A percentile compares a stretch with the other conserved stretches of the same genome.
Evolutionary conservation across 495 filamentous ascomycete species (phyloP).

Genomic region (Aspergillus heteromorphus): DNA sequence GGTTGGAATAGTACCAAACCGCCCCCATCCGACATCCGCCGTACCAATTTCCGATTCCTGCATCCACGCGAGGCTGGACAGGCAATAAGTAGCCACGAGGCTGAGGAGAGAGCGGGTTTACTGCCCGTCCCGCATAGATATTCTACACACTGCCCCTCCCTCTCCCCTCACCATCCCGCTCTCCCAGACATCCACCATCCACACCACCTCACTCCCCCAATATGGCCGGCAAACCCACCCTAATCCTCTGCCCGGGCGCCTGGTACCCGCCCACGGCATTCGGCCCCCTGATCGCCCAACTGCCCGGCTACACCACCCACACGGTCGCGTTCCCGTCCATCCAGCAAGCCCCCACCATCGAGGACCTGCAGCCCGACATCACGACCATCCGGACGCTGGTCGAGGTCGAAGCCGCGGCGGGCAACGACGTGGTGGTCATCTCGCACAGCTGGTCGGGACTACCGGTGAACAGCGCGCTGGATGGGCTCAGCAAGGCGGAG

Average conservation of each 20-base stretch:
- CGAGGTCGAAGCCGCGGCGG: constrained; percentile 20
- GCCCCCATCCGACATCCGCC: no score
- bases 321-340: constrained; percentile 31
- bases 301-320: constrained; percentile 22
- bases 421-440: constrained; percentile 33
- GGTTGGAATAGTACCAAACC: no score
- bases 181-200: no score
- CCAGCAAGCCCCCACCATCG: constrained; percentile 19
- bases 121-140: no score
- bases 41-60: no score
- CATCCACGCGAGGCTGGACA: no score
- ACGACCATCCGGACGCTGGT: constrained; percentile 21
- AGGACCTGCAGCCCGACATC: constrained; percentile 30
- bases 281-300: constrained; percentile 20
- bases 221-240: constrained; percentile 20
- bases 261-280: constrained; percentile 34
- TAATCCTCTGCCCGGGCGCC: constrained; percentile 33
- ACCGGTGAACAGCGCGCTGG: constrained; percentile 44
- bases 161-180: no score
- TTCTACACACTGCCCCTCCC: no score
- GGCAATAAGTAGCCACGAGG: no score
- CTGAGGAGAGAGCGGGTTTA: no score
- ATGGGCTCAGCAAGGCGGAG: constrained; percentile 36
- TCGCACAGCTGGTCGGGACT: constrained; percentile 47
- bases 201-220: no score